Conservation (phyloP, 345 rosid genomes). For the Citrus mangshanensis region DNA sequence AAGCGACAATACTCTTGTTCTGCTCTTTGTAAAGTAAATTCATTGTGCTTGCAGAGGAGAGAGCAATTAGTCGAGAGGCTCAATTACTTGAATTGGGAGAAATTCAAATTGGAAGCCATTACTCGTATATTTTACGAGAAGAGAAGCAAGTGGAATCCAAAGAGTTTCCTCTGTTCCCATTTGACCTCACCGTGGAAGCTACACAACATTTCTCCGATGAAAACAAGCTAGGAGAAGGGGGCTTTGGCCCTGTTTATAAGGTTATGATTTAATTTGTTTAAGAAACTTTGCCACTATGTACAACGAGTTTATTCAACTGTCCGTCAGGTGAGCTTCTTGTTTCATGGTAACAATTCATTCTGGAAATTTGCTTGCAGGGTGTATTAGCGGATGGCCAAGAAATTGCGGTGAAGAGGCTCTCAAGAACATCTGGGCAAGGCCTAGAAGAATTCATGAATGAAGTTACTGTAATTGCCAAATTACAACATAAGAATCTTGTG, state of each 20-base stretch:
- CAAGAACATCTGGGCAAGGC: slow-evolving; percentile 25
- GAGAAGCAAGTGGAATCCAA: slow-evolving; percentile 11
- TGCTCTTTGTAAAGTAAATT: background rate
- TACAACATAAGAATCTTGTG: slow-evolving; percentile 27
- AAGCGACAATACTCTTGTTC: background rate
- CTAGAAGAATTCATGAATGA: slow-evolving; percentile 25
- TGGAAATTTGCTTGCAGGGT: background rate
- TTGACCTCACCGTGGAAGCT: slow-evolving; percentile 18
- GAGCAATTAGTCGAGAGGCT: slow-evolving; percentile 15
- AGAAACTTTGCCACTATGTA: background rate
- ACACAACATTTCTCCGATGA: slow-evolving; percentile 26
- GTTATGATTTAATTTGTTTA: background rate
- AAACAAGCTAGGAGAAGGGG: slow-evolving; percentile 47
- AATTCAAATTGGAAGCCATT: background rate
- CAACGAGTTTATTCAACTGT: background rate
- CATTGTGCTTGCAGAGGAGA: background rate
- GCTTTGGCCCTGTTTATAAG: slow-evolving; percentile 47
- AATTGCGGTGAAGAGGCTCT: slow-evolving; percentile 19
- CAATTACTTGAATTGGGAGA: slow-evolving; percentile 14
- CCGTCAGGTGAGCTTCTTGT: background rate
- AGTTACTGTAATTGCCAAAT: slow-evolving; percentile 13
- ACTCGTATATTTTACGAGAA: background rate
- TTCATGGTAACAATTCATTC: background rate
- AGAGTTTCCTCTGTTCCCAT: slow-evolving; percentile 23
- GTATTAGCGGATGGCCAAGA: slow-evolving; percentile 7